Evolutionary conservation across 2,329 filamentous ascomycete species (phyloP).

Genomic region (Herpotrichia juniperi): DNA sequence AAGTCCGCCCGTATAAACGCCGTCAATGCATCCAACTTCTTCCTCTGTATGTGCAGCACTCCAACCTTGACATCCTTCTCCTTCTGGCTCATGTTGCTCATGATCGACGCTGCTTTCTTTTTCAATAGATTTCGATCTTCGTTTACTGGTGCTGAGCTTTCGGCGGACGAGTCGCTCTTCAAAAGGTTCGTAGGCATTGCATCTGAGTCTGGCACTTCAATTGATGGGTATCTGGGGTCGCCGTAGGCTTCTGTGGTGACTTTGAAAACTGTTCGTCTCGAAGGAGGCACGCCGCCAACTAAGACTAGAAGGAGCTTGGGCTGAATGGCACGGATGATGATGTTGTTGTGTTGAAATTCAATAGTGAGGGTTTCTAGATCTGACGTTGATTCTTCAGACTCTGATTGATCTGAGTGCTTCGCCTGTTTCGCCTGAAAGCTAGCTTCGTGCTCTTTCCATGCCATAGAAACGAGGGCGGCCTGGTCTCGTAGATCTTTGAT

Average conservation of each 20-base stretch:
- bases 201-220: constrained; percentile 11
- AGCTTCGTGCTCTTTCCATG: constrained; percentile 54
- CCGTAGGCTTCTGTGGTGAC: constrained; percentile 52
- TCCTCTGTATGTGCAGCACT: constrained; percentile 55
- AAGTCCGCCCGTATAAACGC: constrained; percentile 52
- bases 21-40: constrained; percentile 54
- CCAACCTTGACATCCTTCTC: constrained; percentile 46
- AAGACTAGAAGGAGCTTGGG: constrained; percentile 54
- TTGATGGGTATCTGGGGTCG: constrained; percentile 46
- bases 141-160: constrained; percentile 6
- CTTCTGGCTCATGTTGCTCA: constrained; percentile 45
- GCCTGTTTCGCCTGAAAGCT: constrained; percentile 8
- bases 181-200: constrained; percentile 7
- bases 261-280: constrained; percentile 45
- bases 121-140: constrained; percentile 19
- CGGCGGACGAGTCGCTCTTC: constrained; percentile 11
- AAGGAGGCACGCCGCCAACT: constrained; percentile 54
- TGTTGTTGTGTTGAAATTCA: constrained; percentile 52
- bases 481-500: constrained; percentile 57
- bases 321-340: constrained; percentile 55
- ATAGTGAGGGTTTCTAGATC: constrained; percentile 53
- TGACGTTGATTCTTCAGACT: constrained; percentile 10
- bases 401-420: not conserved
- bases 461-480: constrained; percentile 55
- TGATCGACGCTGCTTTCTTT: constrained; percentile 34